phyloP scores from a whole-genome alignment of 495 filamentous ascomycete species.

The Stereocaulon alpinum region DNA sequence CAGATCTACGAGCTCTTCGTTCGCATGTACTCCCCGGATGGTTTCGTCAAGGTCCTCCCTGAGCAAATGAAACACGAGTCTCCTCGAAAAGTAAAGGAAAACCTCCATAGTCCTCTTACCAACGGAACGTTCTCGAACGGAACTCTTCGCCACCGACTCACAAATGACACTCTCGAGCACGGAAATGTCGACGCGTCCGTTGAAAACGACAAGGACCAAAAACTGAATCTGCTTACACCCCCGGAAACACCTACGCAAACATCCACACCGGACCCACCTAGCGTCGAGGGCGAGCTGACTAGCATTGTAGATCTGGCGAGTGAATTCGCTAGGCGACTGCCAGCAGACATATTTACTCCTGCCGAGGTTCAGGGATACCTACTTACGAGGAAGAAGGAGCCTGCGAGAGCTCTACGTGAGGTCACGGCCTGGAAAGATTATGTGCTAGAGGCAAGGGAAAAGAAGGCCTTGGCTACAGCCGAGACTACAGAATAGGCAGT shows the following conservation, averaged over 20 bases:
- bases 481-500: neutral
- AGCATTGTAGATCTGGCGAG: conserved; percentile 34
- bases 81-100: neutral
- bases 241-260: conserved; percentile 6
- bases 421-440: conserved; percentile 45
- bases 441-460: conserved; percentile 35
- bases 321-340: conserved; percentile 52
- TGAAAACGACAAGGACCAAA: neutral
- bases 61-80: neutral
- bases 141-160: neutral
- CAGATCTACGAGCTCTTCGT: conserved; percentile 61
- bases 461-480: conserved; percentile 20
- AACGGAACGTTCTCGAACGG: neutral
- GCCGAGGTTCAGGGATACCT: conserved; percentile 60
- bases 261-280: conserved; percentile 3
- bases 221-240: conserved; percentile 1
- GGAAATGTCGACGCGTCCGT: neutral
- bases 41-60: neutral
- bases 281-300: conserved; percentile 23
- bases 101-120: too few species aligned
- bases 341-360: conserved; percentile 46
- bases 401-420: conserved; percentile 45
- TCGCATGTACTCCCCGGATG: conserved; percentile 54
- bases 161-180: neutral
- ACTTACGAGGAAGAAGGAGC: conserved; percentile 44